A percentile compares a stretch with the other conserved stretches of the same genome.
Evolutionary conservation across 345 rosid species (phyloP).

Genomic region (Citrus unshiu): DNA sequence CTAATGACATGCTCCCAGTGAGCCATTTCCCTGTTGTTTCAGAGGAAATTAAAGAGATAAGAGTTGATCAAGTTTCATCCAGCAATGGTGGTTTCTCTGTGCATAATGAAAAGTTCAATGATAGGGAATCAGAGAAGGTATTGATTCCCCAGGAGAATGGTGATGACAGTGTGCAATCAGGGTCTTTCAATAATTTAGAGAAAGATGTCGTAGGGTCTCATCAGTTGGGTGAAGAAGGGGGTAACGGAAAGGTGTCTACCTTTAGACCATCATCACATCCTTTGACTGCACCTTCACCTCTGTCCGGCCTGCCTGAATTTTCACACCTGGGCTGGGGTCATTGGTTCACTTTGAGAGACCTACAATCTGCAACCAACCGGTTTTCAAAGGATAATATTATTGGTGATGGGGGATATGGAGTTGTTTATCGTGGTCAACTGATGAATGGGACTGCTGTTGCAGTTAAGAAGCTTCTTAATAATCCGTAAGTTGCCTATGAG

Average conservation of each 20-base stretch:
- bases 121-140: slow-evolving; percentile 64
- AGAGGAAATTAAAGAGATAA: slow-evolving; percentile 87
- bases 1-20: slow-evolving; percentile 44
- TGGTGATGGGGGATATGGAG: slow-evolving; percentile 98
- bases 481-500: slow-evolving; percentile 57
- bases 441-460: slow-evolving; percentile 79
- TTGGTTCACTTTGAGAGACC: slow-evolving; percentile 95
- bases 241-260: slow-evolving; percentile 23
- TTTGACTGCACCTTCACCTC: slow-evolving; percentile 65
- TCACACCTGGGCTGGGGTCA: slow-evolving; percentile 98
- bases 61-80: slow-evolving; percentile 74
- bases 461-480: slow-evolving; percentile 90
- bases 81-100: slow-evolving; percentile 36
- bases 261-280: slow-evolving; percentile 51
- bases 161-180: slow-evolving; percentile 50
- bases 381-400: slow-evolving; percentile 80
- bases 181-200: slow-evolving; percentile 50
- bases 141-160: slow-evolving; percentile 46
- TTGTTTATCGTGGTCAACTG: slow-evolving; percentile 77
- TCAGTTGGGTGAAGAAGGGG: slow-evolving; percentile 48
- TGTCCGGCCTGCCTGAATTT: slow-evolving; percentile 78
- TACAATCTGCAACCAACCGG: slow-evolving; percentile 70
- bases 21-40: slow-evolving; percentile 44
- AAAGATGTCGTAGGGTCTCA: slow-evolving; percentile 45
- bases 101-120: slow-evolving; percentile 50